Evolutionary conservation across 495 filamentous ascomycete genomes (phyloP).

Genomic region (Neurospora sp.): DNA sequence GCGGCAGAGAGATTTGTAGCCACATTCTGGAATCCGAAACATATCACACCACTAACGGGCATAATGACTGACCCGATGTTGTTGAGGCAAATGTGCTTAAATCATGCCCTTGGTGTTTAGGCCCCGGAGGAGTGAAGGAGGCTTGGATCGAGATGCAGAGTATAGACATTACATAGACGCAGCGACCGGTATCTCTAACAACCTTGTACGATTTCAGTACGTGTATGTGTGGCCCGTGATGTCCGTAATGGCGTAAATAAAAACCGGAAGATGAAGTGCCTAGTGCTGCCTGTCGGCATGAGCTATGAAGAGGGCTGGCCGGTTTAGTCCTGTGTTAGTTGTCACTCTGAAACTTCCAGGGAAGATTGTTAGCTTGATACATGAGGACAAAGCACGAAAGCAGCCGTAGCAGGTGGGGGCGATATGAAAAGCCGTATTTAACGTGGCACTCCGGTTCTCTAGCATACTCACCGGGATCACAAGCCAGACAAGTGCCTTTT

Average conservation of each 20-base stretch:
- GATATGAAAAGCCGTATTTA: background rate
- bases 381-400: background rate
- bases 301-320: background rate
- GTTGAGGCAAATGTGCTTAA: background rate
- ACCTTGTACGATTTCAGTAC: background rate
- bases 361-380: background rate
- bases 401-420: background rate
- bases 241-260: background rate
- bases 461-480: background rate
- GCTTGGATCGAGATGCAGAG: background rate
- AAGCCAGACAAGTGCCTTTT: background rate
- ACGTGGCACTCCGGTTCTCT: background rate
- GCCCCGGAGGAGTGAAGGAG: background rate
- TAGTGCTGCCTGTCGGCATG: background rate
- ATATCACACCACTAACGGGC: background rate
- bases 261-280: background rate
- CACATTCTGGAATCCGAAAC: background rate
- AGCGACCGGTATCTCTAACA: background rate
- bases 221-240: background rate
- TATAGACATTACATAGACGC: background rate
- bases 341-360: background rate
- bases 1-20: background rate
- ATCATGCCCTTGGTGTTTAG: background rate
- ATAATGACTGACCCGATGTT: background rate
- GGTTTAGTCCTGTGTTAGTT: background rate